Conservation (phyloP, 1,284 basidiomycete species). For the Phylloporus sp. region DNA sequence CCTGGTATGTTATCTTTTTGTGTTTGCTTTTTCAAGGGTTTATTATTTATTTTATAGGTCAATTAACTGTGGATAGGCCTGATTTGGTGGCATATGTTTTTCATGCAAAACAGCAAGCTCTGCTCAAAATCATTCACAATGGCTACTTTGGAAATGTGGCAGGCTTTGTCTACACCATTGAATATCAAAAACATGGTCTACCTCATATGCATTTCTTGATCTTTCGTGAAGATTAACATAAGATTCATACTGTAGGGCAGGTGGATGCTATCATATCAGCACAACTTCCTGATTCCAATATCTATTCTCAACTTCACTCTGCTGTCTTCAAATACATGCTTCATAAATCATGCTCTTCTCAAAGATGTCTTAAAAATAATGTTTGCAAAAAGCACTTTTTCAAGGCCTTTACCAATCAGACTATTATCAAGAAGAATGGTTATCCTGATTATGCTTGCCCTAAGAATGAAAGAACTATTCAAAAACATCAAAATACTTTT, state of each 20-base stretch:
- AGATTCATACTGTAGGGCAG: neutral
- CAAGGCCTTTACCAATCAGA: neutral
- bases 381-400: slow-evolving; percentile 11
- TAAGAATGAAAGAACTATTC: slow-evolving; percentile 10
- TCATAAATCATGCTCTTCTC: slow-evolving; percentile 13
- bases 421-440: slow-evolving; percentile 10
- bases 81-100: slow-evolving; percentile 53
- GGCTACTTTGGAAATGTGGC: slow-evolving; percentile 15
- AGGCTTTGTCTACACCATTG: slow-evolving; percentile 18
- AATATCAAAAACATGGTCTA: slow-evolving; percentile 20
- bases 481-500: neutral
- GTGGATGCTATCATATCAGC: slow-evolving; percentile 14
- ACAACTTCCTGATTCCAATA: neutral
- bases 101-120: slow-evolving; percentile 41
- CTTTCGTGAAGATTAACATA: slow-evolving; percentile 10
- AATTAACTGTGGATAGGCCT: slow-evolving; percentile 46
- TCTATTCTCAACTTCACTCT: slow-evolving; percentile 6
- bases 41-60: slow-evolving; percentile 18
- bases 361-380: slow-evolving; percentile 7
- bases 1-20: slow-evolving; percentile 17
- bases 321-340: slow-evolving; percentile 13
- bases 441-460: slow-evolving; percentile 17
- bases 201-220: slow-evolving; percentile 40
- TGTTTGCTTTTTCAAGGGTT: neutral
- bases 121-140: slow-evolving; percentile 34